These are phyloP conservation scores for Limnanthes douglasii DNA, from an alignment of 345 rosid genomes.

Conservation along the genomic window DNA sequence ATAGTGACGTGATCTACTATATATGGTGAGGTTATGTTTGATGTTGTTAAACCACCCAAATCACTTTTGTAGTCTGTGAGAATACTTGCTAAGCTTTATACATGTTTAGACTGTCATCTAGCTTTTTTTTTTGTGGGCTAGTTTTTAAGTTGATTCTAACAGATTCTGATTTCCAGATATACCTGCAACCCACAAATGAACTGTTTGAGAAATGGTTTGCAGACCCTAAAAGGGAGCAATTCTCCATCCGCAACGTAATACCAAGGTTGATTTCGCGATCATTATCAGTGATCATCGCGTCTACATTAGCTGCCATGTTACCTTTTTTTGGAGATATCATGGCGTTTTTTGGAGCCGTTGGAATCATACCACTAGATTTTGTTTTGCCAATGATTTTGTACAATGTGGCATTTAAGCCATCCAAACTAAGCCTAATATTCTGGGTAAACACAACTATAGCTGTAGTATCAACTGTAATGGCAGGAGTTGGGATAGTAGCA, in stretches of 20 bases:
- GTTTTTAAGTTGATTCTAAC: background rate
- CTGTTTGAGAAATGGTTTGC: constrained; percentile 20
- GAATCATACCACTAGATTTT: constrained; percentile 32
- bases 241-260: constrained; percentile 20
- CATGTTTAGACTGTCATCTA: no score
- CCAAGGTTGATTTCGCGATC: constrained; percentile 26
- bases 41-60: no score
- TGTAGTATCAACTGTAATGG: constrained; percentile 12
- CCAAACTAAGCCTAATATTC: constrained; percentile 15
- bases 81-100: no score
- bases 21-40: no score
- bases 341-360: constrained; percentile 32
- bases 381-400: constrained; percentile 30
- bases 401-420: constrained; percentile 31
- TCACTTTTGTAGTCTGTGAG: no score
- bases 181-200: constrained; percentile 40
- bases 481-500: constrained; percentile 22
- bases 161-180: constrained; percentile 29
- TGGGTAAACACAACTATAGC: constrained; percentile 26
- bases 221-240: constrained; percentile 23
- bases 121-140: background rate
- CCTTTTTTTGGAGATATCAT: constrained; percentile 44
- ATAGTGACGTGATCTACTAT: no score
- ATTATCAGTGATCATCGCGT: constrained; percentile 15
- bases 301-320: constrained; percentile 22